Conservation (phyloP, 768 basidiomycete genomes). For the Tephrocybe sp. region DNA sequence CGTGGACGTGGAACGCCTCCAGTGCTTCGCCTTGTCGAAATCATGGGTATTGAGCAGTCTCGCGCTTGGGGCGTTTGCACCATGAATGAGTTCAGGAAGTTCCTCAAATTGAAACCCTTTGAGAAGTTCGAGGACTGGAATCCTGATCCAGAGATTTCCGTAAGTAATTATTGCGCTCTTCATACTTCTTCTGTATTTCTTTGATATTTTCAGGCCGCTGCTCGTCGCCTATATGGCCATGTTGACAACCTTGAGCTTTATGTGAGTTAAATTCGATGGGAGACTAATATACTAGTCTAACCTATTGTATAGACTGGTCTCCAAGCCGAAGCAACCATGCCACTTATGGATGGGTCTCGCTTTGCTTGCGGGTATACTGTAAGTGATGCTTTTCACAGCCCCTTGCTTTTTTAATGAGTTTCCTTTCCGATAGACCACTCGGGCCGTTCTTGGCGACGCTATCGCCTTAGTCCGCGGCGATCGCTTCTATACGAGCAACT, state of each 20-base stretch:
- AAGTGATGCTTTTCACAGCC: background rate
- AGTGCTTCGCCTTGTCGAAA: slow-evolving; percentile 49
- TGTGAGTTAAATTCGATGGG: slow-evolving; percentile 12
- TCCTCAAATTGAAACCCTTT: slow-evolving; percentile 35
- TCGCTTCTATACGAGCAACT: slow-evolving; percentile 49
- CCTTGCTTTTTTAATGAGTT: background rate
- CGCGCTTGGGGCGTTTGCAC: slow-evolving; percentile 54
- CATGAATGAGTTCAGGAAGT: slow-evolving; percentile 54
- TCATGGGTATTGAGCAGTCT: slow-evolving; percentile 53
- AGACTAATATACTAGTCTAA: background rate
- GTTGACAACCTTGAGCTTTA: slow-evolving; percentile 34
- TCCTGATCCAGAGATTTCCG: slow-evolving; percentile 41
- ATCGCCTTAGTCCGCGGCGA: slow-evolving; percentile 53
- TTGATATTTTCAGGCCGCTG: slow-evolving; percentile 15
- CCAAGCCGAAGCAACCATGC: slow-evolving; percentile 32
- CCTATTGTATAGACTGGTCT: slow-evolving; percentile 21
- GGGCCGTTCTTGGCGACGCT: slow-evolving; percentile 52
- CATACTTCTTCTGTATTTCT: background rate
- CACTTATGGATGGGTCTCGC: slow-evolving; percentile 23
- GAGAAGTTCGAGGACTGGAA: slow-evolving; percentile 56
- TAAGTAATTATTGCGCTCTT: slow-evolving; percentile 16
- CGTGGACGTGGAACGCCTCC: slow-evolving; percentile 45
- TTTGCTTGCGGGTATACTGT: slow-evolving; percentile 30
- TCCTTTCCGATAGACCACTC: slow-evolving; percentile 30
- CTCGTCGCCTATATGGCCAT: slow-evolving; percentile 30